Evolutionary conservation across 116 monocot genomes (phyloP), one percentile per base, ranked within the genome.

Genomic region (Trichopus zeylanicus): DNA sequence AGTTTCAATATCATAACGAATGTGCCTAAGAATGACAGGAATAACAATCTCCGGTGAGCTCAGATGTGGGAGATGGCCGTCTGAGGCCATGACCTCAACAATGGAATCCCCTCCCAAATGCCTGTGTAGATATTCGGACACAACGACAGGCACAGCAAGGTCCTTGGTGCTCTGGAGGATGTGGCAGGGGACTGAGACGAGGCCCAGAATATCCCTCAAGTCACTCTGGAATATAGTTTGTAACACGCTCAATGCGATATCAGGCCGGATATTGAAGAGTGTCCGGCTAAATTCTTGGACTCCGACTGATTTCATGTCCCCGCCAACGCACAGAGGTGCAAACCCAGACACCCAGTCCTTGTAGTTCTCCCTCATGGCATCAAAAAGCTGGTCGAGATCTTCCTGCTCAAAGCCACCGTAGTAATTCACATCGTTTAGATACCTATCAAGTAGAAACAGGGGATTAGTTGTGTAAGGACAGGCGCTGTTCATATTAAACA

Each of bases 221-320:
- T 99, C 99, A 24, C 92, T 85, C 30, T 75, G 56, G 72, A 99
- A 99, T 26, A 99, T 99, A 5, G 88, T 88, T 67, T 83, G 85
- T 0, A 69, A 64, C 18, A 99, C 88, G 33, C 80, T 81, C 13
- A 92, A 30, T 3, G 92, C 91, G 54, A 99, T 99, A 51, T 99
- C 99, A 0, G 99, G 99, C 0, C 92, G 87, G 26, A 99, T 80
- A 47, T 99, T 99, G 84, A 99, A 99, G 11, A 99, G 83, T 1
- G 99, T 91, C 4, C 99, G 75, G 52, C 99, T 99, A 61, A 99
- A 99, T 59, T 99, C 99, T 62, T 99, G 92, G 26, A 99, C 92
- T 7, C 81, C 91, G 1, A 79, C 74, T 0, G 99, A 99, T 13
- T 99, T 83, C 99, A 99, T 88, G 69, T 99, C 99, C 12, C 82